phyloP scores from a whole-genome alignment of 2,329 filamentous ascomycete genomes.

The Microdochium nivale region DNA sequence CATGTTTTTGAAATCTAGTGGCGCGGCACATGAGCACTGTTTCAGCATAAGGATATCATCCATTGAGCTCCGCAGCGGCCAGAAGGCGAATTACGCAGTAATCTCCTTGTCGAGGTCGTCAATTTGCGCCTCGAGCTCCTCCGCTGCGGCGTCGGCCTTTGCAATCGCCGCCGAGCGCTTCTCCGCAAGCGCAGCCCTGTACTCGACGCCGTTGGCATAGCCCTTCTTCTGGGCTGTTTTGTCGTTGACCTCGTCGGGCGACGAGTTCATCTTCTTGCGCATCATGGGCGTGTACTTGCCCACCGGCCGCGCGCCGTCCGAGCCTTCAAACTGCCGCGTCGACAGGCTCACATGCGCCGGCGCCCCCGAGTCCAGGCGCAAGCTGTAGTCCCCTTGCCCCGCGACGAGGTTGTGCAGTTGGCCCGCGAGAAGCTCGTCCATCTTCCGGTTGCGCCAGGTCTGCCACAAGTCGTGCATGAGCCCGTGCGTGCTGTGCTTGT shows the following conservation, averaged over 20 bases:
- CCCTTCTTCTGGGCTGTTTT: constrained; percentile 54
- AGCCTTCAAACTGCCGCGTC: constrained; percentile 40
- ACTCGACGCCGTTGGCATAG: constrained; percentile 40
- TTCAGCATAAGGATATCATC: too few relatives aligned
- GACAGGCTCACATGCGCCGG: constrained; percentile 3
- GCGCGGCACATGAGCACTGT: too few relatives aligned
- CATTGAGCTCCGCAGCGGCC: too few relatives aligned
- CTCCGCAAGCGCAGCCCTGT: constrained; percentile 17
- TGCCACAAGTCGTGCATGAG: constrained; percentile 73
- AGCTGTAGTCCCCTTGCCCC: constrained; percentile 20
- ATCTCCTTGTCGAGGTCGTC: constrained; percentile 10
- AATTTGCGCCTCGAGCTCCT: constrained; percentile 24
- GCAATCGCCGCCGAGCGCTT: constrained; percentile 10
- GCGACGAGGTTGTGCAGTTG: constrained; percentile 58
- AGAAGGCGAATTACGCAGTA: not conserved
- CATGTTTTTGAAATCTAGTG: too few relatives aligned
- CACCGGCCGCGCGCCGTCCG: constrained; percentile 36
- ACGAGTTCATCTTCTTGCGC: constrained; percentile 37
- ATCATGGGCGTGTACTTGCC: constrained; percentile 49
- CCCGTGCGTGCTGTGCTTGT: constrained; percentile 56
- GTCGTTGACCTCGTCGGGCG: constrained; percentile 49
- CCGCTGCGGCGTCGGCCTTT: constrained; percentile 24
- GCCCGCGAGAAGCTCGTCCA: constrained; percentile 78
- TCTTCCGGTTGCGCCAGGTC: constrained; percentile 74
- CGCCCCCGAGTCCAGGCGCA: constrained; percentile 7